Evolutionary conservation across 2,329 filamentous ascomycete genomes (phyloP), one percentile per base, ranked within the genome.

Genomic region (Rugonectria rugulosa): DNA sequence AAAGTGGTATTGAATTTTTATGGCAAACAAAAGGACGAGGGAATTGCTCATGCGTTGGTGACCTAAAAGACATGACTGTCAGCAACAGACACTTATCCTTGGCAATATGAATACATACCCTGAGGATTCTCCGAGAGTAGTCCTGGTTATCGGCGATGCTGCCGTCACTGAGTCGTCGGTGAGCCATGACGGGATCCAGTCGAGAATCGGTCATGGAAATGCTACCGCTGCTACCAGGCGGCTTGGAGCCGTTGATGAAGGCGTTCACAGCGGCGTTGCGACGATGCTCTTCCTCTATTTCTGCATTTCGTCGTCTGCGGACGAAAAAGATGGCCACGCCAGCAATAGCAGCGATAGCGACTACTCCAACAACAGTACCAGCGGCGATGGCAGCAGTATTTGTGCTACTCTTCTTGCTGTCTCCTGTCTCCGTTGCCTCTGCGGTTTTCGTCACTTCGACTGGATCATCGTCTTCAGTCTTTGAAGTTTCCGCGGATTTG

Each of bases 71-170:
- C 11, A 19, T 15, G 4, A 32, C n/a, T 17, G 59, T 68, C 61
- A 71, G 61, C 38, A 38, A 15, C 15, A 29, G 26, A 12, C n/a
- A 32, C 12, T 32, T 9, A 8, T 14, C n/a, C 10, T 1, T 17
- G 17, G 7, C 6, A 21, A 2, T 10, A 7, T 4, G 1, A 1
- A 5, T 15, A 78, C 85, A 64, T 83, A 96, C 94, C 87, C 96
- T 91, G 71, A 98, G 84, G 75, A 98, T 97, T 77, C 91, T 90
- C 77, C 94, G 87, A 60, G 94, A 97, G 78, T 97, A 98, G 74
- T 98, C 94, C 76, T 96, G 88, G 76, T 97, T 96, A 74, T 98
- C 94, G 47, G 93, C 94, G 74, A 98, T 97, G 75, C 93, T 97
- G 65, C 94, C 94, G 69, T 95, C 91, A 76, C 94, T 97, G 78